Evolutionary conservation across 768 basidiomycete species (phyloP).

Genomic region (Tulasnella sp.): DNA sequence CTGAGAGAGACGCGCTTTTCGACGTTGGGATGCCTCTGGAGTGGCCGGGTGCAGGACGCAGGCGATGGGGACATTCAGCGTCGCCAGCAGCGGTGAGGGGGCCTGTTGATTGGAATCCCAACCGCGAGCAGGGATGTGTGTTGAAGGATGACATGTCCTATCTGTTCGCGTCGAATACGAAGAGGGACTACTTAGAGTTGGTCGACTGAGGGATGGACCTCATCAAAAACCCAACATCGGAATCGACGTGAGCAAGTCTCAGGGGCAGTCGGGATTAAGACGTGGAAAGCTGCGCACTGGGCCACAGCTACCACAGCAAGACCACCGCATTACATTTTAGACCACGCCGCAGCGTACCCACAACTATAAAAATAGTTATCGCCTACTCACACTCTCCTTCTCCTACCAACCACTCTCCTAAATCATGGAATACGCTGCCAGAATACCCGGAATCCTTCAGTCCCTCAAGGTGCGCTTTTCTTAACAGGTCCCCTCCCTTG

Average conservation of each 20-base stretch:
- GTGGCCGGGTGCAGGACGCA: background rate
- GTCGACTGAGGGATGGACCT: background rate
- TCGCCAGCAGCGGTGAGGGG: background rate
- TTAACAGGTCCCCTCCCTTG: background rate
- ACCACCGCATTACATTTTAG: slow-evolving; percentile 12
- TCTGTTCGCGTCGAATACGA: background rate
- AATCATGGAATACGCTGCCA: slow-evolving; percentile 13
- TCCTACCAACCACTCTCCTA: background rate
- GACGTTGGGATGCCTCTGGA: background rate
- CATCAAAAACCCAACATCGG: background rate
- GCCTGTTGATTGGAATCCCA: background rate
- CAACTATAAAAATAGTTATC: background rate
- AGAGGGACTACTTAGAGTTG: background rate
- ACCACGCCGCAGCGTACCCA: slow-evolving; percentile 7
- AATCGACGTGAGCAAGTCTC: background rate
- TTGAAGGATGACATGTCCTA: slow-evolving; percentile 3
- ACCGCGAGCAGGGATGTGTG: background rate
- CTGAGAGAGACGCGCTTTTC: background rate
- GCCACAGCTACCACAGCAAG: background rate
- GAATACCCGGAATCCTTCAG: slow-evolving; percentile 15
- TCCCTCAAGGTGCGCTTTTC: background rate
- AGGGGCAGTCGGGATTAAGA: background rate
- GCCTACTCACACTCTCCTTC: background rate
- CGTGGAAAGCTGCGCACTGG: background rate
- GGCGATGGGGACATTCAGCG: background rate